Evolutionary conservation across 805 yeast genomes (phyloP).

Genomic region (Lipomyces yamanashiensis): DNA sequence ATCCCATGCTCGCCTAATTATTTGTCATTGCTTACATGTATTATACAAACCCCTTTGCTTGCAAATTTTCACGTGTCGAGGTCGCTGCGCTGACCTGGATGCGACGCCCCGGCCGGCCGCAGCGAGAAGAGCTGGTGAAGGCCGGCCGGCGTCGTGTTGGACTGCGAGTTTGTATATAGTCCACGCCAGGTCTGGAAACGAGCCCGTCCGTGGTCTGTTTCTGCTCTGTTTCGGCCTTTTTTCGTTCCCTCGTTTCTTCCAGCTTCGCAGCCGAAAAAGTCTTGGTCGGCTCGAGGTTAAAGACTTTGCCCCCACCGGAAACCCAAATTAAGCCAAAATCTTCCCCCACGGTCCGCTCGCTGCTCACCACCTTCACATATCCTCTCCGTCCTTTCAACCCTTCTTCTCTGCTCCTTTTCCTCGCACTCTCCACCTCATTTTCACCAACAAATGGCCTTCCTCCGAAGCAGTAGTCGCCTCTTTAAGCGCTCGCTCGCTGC

Average conservation of each 20-base stretch:
- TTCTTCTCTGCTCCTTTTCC: background rate
- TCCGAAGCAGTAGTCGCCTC: background rate
- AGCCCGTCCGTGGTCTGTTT: background rate
- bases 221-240: background rate
- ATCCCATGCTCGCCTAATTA: background rate
- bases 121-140: background rate
- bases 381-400: background rate
- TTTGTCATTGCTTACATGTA: background rate
- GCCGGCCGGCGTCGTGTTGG: background rate
- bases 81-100: background rate
- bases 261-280: background rate
- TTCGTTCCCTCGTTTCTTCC: background rate
- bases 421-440: background rate
- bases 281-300: background rate
- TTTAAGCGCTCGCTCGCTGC: constrained; percentile 9
- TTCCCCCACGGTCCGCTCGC: constrained; percentile 7
- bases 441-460: constrained; percentile 9
- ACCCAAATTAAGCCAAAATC: background rate
- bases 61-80: constrained; percentile 3
- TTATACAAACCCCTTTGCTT: background rate
- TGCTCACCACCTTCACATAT: constrained; percentile 4
- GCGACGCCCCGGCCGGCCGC: constrained; percentile 16
- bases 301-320: constrained; percentile 5
- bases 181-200: background rate
- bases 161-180: background rate